Evolutionary conservation across 306 rosid genomes (phyloP), one percentile per base, ranked within the genome.

Genomic region (Echinosophora koreensis): DNA sequence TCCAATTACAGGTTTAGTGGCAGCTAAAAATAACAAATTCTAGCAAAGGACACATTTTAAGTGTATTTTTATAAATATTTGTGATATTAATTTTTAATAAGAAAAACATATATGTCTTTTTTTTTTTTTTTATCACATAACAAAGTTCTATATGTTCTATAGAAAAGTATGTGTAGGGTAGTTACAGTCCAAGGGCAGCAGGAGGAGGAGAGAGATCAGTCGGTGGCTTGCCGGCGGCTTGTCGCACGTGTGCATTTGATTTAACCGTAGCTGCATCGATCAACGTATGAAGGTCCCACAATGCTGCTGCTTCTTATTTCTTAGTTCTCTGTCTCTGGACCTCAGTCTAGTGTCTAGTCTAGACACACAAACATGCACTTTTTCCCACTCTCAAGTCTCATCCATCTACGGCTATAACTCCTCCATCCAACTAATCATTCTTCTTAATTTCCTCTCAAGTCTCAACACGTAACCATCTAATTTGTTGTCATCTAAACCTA

Each of bases 221-320:
- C 44, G 80, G 77, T 72, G 65, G 30, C 1, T 16, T 82, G 82
- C 76, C 76, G 82, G 86, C 82, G 82, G 66, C 54, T 66, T 41
- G 75, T 72, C 80, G 80, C 86, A 83, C 83, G 86, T 83, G 86
- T 55, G 67, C 49, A 37, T n/a, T n/a, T n/a, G n/a, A n/a, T n/a
- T 49, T 52, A 60, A 30, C 39, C 50, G 39, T 11, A 61, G 50
- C 38, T 15, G 16, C 5, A 38, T 10, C 64, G 46, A 56, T 73
- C 60, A 57, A 56, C 59, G 30, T 71, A 47, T 41, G 12, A 38
- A 1, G 69, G 84, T 59, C 84, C 75, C 76, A 64, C 79, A 5
- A 27, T 2, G 15, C 10, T 62, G 47, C 15, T 51, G 27, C 57
- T 15, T n/a, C n/a, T n/a, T n/a, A n/a, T 51, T 9, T 55, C 34